Evolutionary conservation across 1,139 yeast species (phyloP).

Genomic region (Meyerozyma elateridarum): DNA sequence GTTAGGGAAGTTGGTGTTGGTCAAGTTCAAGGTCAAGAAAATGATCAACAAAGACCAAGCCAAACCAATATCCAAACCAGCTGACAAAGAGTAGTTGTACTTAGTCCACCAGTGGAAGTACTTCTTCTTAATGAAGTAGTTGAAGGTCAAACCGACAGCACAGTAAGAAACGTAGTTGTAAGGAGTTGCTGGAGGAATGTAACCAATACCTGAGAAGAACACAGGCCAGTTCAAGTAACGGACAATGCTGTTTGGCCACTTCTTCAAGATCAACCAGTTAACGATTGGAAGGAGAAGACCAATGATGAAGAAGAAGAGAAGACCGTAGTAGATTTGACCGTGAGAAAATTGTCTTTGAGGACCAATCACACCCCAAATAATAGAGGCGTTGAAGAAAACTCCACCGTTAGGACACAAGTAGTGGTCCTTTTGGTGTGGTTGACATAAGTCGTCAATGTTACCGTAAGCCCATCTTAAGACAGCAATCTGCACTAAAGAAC

Average conservation of each 20-base stretch:
- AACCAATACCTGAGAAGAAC: constrained; percentile 44
- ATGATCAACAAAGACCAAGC: constrained; percentile 48
- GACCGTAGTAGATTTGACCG: constrained; percentile 35
- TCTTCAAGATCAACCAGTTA: constrained; percentile 45
- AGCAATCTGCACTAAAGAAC: constrained; percentile 40
- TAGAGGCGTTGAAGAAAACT: constrained; percentile 43
- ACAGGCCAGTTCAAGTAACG: constrained; percentile 46
- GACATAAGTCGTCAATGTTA: constrained; percentile 46
- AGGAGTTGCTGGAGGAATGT: constrained; percentile 46
- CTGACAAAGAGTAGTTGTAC: constrained; percentile 56
- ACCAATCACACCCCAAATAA: constrained; percentile 46
- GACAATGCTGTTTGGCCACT: constrained; percentile 44
- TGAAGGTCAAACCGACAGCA: constrained; percentile 30
- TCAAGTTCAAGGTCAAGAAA: constrained; percentile 35
- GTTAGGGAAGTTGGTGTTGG: constrained; percentile 26
- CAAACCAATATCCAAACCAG: constrained; percentile 54
- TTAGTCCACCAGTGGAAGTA: constrained; percentile 62
- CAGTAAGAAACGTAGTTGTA: constrained; percentile 41
- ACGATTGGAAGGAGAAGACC: constrained; percentile 34
- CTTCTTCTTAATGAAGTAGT: constrained; percentile 31
- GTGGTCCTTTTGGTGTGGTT: constrained; percentile 28
- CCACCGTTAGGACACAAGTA: constrained; percentile 43
- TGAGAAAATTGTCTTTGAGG: constrained; percentile 36
- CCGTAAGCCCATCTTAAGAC: constrained; percentile 43
- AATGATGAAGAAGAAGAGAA: constrained; percentile 38